Conservation (phyloP, 306 rosid species). For the Parietaria judaica region DNA sequence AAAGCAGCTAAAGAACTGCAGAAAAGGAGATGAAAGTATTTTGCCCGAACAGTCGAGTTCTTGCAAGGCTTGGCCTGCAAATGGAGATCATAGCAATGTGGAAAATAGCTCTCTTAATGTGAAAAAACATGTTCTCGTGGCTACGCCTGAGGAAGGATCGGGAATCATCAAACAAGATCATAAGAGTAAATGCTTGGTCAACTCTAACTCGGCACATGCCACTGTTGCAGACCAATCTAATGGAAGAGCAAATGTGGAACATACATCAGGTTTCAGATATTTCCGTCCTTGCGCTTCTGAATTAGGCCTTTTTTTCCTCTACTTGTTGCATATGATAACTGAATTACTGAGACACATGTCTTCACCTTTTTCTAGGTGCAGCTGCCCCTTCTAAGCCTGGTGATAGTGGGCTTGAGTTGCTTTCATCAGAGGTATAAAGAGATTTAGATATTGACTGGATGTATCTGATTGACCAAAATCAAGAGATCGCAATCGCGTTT, state of each 20-base stretch:
- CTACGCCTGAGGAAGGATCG: slow-evolving; percentile 55
- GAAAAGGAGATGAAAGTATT: slow-evolving; percentile 63
- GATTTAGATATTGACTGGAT: no score
- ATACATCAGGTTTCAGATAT: slow-evolving; percentile 54
- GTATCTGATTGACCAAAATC: no score
- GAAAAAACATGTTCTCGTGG: slow-evolving; percentile 37
- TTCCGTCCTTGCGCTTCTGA: slow-evolving; percentile 15
- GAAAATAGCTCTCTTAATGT: slow-evolving; percentile 55
- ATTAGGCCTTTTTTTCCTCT: slow-evolving; percentile 8
- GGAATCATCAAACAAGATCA: slow-evolving; percentile 60
- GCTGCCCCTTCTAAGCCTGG: slow-evolving; percentile 47
- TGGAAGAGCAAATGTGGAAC: slow-evolving; percentile 52
- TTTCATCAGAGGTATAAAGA: slow-evolving; percentile 60
- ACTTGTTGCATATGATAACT: slow-evolving; percentile 16
- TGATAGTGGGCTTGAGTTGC: slow-evolving; percentile 55
- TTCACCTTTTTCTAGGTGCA: slow-evolving; percentile 41
- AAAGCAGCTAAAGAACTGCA: slow-evolving; percentile 43
- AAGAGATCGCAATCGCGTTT: no score
- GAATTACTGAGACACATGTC: slow-evolving; percentile 27
- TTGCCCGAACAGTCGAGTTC: slow-evolving; percentile 74
- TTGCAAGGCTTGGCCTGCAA: slow-evolving; percentile 55
- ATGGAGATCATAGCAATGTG: slow-evolving; percentile 52
- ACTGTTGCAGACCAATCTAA: slow-evolving; percentile 52
- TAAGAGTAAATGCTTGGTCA: slow-evolving; percentile 45
- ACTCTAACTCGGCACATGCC: slow-evolving; percentile 46